Conservation (phyloP, 805 yeast species). For the Candida xyloterini region DNA sequence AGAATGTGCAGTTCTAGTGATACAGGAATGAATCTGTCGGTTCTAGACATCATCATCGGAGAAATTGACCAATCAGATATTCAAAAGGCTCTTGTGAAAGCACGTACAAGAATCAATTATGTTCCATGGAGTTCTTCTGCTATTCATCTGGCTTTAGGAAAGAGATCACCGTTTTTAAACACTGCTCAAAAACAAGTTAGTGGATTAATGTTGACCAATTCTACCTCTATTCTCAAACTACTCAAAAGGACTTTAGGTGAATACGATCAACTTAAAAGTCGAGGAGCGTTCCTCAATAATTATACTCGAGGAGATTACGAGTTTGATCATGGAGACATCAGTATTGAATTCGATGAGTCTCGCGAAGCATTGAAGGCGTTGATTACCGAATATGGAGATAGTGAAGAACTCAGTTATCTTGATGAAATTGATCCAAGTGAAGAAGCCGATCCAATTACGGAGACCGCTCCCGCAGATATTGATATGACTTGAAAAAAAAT, state of each 20-base stretch:
- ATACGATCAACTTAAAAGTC: slow-evolving; percentile 73
- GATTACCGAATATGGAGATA: slow-evolving; percentile 44
- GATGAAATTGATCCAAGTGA: slow-evolving; percentile 43
- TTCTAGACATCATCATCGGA: slow-evolving; percentile 69
- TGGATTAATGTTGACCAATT: slow-evolving; percentile 83
- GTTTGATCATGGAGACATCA: slow-evolving; percentile 43
- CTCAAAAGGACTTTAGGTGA: slow-evolving; percentile 67
- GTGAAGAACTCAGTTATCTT: slow-evolving; percentile 42
- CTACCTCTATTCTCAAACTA: slow-evolving; percentile 68
- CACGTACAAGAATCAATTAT: slow-evolving; percentile 66
- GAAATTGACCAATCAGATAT: slow-evolving; percentile 67
- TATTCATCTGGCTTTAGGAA: slow-evolving; percentile 73
- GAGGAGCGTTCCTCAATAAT: slow-evolving; percentile 81
- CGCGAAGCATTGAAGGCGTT: slow-evolving; percentile 44
- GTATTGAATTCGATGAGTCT: slow-evolving; percentile 46
- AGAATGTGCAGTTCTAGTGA: slow-evolving; percentile 57
- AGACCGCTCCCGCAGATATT: slow-evolving; percentile 1
- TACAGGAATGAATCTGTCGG: slow-evolving; percentile 56
- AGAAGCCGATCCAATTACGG: slow-evolving; percentile 10
- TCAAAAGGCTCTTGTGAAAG: slow-evolving; percentile 60
- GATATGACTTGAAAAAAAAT: slow-evolving; percentile 6
- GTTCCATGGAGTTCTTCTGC: slow-evolving; percentile 85
- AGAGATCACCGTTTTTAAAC: slow-evolving; percentile 57
- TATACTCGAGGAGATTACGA: slow-evolving; percentile 53
- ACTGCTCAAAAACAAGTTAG: slow-evolving; percentile 50